Evolutionary conservation across 257 asterid genomes (phyloP).

Genomic region (Craterostigma plantagineum): DNA sequence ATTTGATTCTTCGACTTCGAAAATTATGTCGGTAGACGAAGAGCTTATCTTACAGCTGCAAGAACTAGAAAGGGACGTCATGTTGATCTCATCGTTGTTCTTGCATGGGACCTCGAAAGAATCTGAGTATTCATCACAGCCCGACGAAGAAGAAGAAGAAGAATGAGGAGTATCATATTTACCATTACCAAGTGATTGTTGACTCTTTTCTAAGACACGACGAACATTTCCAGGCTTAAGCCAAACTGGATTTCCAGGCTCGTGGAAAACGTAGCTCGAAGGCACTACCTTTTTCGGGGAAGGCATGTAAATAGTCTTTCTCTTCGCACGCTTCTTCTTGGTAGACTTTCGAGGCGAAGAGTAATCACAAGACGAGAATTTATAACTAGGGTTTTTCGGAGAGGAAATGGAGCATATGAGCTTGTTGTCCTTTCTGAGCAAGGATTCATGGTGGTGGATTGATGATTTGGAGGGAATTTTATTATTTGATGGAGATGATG

Average conservation of each 20-base stretch:
- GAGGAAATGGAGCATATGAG: conserved; percentile 4
- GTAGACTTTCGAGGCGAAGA: conserved; percentile 26
- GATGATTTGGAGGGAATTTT: conserved; percentile 32
- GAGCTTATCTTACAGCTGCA: no score
- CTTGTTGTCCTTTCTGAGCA: conserved; percentile 9
- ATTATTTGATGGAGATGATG: conserved; percentile 12
- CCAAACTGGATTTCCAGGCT: conserved; percentile 9
- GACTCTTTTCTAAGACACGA: background rate
- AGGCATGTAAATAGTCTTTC: conserved; percentile 59
- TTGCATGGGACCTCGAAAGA: conserved; percentile 1
- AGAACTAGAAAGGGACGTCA: no score
- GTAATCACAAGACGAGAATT: no score
- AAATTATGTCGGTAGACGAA: no score
- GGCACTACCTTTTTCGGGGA: conserved; percentile 26
- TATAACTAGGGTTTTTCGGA: conserved; percentile 7
- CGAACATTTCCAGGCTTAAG: conserved; percentile 4
- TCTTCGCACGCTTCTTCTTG: conserved; percentile 24
- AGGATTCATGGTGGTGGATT: conserved; percentile 19
- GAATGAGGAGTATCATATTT: no score
- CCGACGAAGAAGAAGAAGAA: no score
- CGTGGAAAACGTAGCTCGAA: conserved; percentile 4
- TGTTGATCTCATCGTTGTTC: no score
- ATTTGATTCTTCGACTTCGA: no score
- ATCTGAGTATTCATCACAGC: conserved; percentile 12
- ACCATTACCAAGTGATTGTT: no score